phyloP scores from a whole-genome alignment of 2,329 filamentous ascomycete genomes.

The Chaetothyriales sp. region DNA sequence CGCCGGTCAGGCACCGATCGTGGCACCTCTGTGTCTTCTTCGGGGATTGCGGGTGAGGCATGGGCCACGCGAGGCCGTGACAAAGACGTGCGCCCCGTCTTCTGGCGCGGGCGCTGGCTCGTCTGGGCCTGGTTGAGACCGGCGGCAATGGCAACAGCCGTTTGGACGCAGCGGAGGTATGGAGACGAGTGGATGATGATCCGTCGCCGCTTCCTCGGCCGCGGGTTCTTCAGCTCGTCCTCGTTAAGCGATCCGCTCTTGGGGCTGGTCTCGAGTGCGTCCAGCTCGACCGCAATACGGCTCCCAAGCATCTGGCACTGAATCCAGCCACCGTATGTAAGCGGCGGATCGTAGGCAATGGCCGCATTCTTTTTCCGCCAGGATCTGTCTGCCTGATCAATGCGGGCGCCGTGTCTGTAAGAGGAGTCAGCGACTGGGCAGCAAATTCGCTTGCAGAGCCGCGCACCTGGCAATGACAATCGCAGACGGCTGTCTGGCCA shows the following conservation, averaged over 20 bases:
- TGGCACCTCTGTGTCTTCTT: not conserved
- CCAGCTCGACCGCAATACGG: constrained; percentile 61
- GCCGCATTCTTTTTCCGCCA: constrained; percentile 79
- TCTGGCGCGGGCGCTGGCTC: not conserved
- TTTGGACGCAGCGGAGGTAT: constrained; percentile 83
- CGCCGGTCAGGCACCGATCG: not conserved
- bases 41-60: not conserved
- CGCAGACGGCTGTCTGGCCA: constrained; percentile 27
- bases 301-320: constrained; percentile 70
- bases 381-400: constrained; percentile 85
- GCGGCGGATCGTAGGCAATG: constrained; percentile 84
- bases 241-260: constrained; percentile 3
- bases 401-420: constrained; percentile 72
- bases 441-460: not conserved
- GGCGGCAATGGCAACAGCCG: constrained; percentile 71
- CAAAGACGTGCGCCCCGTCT: not conserved
- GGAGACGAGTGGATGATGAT: constrained; percentile 87
- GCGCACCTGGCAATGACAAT: constrained; percentile 29
- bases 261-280: constrained; percentile 28
- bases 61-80: not conserved
- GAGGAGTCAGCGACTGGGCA: not conserved
- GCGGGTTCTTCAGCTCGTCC: not conserved
- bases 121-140: constrained; percentile 46
- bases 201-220: constrained; percentile 36
- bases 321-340: constrained; percentile 87